phyloP scores from a whole-genome alignment of 1,139 yeast species.

The Zhuliangozyma parablackwelliae region DNA sequence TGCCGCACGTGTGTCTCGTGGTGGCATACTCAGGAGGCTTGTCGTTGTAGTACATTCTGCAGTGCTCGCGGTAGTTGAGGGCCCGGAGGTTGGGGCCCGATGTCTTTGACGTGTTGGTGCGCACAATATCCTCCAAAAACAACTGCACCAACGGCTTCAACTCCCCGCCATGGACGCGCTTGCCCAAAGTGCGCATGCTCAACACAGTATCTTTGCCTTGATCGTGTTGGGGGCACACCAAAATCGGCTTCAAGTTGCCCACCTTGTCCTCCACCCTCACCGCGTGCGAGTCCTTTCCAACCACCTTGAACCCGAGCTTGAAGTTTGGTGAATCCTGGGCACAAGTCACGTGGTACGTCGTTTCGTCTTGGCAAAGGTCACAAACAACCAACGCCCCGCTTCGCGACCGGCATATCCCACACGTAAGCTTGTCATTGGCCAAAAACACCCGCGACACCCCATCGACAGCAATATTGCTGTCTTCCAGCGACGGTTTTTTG shows the following conservation, averaged over 20 bases:
- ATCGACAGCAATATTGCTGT: conserved; percentile 20
- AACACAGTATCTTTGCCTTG: conserved; percentile 12
- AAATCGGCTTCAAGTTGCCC: conserved; percentile 41
- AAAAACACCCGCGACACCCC: conserved; percentile 27
- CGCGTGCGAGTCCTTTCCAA: conserved; percentile 11
- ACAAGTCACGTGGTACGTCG: conserved; percentile 59
- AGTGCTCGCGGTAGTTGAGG: conserved; percentile 22
- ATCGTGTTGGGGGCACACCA: conserved; percentile 41
- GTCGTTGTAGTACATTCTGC: conserved; percentile 9
- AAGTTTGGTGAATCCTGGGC: conserved; percentile 49
- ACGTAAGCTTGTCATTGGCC: conserved; percentile 16
- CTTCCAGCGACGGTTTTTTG: conserved; percentile 6
- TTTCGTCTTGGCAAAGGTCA: conserved; percentile 20
- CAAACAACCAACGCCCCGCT: conserved; percentile 32
- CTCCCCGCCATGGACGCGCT: conserved; percentile 24
- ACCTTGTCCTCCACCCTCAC: conserved; percentile 21
- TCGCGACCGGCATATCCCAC: conserved; percentile 27
- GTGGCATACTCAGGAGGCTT: background rate
- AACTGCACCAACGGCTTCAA: conserved; percentile 35
- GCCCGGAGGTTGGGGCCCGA: conserved; percentile 34
- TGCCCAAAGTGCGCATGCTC: conserved; percentile 28
- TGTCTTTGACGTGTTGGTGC: conserved; percentile 12
- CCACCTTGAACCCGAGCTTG: conserved; percentile 43
- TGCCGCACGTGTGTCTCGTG: conserved; percentile 12
- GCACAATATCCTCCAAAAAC: conserved; percentile 40